phyloP scores from a whole-genome alignment of 1,284 basidiomycete genomes.

The Xanthoconium separans region DNA sequence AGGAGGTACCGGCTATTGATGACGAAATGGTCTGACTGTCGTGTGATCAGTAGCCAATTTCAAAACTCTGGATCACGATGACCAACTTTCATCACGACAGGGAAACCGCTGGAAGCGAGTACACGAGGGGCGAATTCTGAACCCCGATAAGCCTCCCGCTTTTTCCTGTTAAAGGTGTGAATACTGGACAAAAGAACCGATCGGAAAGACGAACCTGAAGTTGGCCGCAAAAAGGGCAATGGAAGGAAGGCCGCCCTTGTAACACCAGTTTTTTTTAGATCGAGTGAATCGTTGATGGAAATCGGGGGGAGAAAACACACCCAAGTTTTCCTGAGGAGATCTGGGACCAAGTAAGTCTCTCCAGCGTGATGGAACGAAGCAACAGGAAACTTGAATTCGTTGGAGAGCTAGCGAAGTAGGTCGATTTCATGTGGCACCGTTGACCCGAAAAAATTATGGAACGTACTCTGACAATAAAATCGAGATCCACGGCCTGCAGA shows the following conservation, averaged over 20 bases:
- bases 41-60: neutral
- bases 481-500: constrained; percentile 49
- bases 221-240: constrained; percentile 73
- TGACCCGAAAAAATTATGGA: neutral
- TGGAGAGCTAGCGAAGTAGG: constrained; percentile 49
- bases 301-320: constrained; percentile 18
- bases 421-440: constrained; percentile 19
- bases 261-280: constrained; percentile 11
- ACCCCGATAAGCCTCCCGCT: constrained; percentile 64
- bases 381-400: constrained; percentile 74
- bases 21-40: constrained; percentile 45
- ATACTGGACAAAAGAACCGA: neutral
- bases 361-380: constrained; percentile 76
- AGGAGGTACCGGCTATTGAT: constrained; percentile 61
- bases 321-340: constrained; percentile 63
- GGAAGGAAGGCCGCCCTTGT: constrained; percentile 44
- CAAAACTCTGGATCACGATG: neutral
- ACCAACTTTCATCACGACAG: constrained; percentile 53
- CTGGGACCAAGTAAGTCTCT: constrained; percentile 76
- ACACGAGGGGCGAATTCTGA: constrained; percentile 64
- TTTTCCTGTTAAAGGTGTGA: constrained; percentile 41
- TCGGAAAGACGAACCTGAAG: constrained; percentile 34
- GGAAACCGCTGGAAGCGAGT: constrained; percentile 53
- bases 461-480: constrained; percentile 48
- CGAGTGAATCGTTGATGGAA: neutral